A percentile compares a stretch with the other conserved stretches of the same genome.
phyloP scores from a whole-genome alignment of 129 eudicot genomes.

The Pseudognaphalium luteoalbum region DNA sequence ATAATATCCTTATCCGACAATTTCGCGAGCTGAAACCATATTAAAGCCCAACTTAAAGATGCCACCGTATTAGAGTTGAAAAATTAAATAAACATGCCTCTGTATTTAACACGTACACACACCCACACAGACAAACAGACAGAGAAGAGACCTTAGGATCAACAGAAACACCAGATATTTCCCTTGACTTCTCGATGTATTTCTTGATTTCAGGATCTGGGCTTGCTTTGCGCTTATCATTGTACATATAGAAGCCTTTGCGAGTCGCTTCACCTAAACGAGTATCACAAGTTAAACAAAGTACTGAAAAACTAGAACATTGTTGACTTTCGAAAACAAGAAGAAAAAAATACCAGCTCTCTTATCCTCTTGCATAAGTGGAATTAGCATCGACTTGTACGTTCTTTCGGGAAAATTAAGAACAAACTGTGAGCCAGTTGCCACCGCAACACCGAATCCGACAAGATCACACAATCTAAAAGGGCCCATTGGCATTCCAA shows the following conservation, averaged over 20 bases:
- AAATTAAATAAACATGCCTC: neutral
- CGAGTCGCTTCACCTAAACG: conserved; percentile 74
- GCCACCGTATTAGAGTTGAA: neutral
- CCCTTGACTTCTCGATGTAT: conserved; percentile 79
- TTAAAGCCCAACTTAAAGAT: neutral
- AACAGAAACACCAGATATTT: conserved; percentile 61
- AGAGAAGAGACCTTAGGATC: conserved; percentile 72
- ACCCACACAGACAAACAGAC: neutral
- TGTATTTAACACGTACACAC: neutral
- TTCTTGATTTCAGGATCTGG: conserved; percentile 85
- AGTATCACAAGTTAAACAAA: conserved; percentile 5
- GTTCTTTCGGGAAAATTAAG: conserved; percentile 81
- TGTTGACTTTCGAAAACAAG: neutral
- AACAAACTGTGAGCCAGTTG: conserved; percentile 73
- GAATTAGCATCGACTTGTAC: conserved; percentile 72
- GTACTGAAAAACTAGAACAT: neutral
- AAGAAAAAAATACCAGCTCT: conserved; percentile 60
- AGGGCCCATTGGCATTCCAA: conserved; percentile 99
- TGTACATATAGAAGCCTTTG: conserved; percentile 80
- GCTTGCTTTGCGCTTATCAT: conserved; percentile 72
- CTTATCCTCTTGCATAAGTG: conserved; percentile 93
- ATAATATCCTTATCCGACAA: conserved; percentile 84
- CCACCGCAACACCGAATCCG: conserved; percentile 82
- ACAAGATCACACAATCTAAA: conserved; percentile 90
- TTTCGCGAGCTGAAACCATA: conserved; percentile 54